Percentiles rank a stretch among this genome's conserved stretches.
These are phyloP conservation scores for Aspergillus latus DNA, from an alignment of 2,329 filamentous ascomycete species.

Conservation along the genomic window DNA sequence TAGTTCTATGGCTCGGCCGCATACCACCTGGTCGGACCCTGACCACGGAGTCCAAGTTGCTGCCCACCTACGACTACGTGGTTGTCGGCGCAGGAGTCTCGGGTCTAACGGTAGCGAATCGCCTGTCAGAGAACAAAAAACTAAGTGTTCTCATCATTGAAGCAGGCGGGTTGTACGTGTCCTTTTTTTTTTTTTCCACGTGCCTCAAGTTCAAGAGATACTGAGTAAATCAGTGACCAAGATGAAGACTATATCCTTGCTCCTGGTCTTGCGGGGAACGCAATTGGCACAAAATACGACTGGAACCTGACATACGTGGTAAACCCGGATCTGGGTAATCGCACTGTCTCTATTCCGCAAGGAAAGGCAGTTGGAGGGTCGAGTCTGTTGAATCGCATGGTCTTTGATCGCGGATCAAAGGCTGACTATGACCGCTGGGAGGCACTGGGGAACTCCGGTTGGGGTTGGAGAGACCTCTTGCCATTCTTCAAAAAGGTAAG, in stretches of 20 bases:
- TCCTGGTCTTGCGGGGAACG: not conserved
- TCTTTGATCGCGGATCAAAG: not conserved
- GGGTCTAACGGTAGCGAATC: slow-evolving; percentile 7
- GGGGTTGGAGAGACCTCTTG: slow-evolving; percentile 1
- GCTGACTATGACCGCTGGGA: slow-evolving; percentile 10
- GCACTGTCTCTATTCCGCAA: slow-evolving; percentile 1
- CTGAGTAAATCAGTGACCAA: not conserved
- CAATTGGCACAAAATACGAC: slow-evolving; percentile 10
- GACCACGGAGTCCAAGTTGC: not conserved
- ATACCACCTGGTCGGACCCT: not conserved
- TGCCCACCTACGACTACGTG: slow-evolving; percentile 9
- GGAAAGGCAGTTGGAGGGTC: slow-evolving; percentile 11
- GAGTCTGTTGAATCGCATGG: slow-evolving; percentile 9
- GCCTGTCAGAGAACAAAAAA: slow-evolving; percentile 7
- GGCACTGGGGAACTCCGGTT: slow-evolving; percentile 4
- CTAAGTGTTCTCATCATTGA: slow-evolving; percentile 10
- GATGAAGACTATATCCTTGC: slow-evolving; percentile 5
- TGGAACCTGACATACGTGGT: slow-evolving; percentile 11
- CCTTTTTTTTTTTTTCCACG: not conserved
- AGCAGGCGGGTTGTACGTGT: slow-evolving; percentile 6
- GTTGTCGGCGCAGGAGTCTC: slow-evolving; percentile 7
- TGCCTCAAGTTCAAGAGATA: too few relatives aligned
- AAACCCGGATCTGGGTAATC: slow-evolving; percentile 5
- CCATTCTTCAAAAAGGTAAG: slow-evolving; percentile 12
- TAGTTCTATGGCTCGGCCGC: not conserved